Conservation (phyloP, 2,329 filamentous ascomycete species). For the Fusarium sp. region DNA sequence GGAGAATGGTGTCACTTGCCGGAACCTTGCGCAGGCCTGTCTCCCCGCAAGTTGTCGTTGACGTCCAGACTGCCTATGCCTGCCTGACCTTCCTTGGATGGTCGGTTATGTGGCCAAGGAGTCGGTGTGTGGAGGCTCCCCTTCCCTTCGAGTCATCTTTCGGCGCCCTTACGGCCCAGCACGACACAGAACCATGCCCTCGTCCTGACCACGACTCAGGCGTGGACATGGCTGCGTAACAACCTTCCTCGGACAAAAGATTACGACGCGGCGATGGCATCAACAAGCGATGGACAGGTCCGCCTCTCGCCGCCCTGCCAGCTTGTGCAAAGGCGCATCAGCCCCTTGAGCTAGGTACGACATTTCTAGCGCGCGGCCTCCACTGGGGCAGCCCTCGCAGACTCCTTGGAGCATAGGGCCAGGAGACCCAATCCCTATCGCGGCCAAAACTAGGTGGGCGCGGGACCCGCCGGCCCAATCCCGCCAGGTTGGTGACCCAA, state of each 20-base stretch:
- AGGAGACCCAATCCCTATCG: conserved; percentile 30
- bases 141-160: conserved; percentile 3
- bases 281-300: conserved; percentile 22
- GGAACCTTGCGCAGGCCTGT: neutral
- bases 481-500: conserved; percentile 32
- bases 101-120: neutral
- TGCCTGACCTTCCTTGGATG: neutral
- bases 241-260: conserved; percentile 21
- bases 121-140: neutral
- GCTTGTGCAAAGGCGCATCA: conserved; percentile 32
- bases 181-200: conserved; percentile 11
- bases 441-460: conserved; percentile 24
- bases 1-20: neutral
- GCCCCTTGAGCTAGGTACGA: conserved; percentile 39
- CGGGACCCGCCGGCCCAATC: conserved; percentile 26
- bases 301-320: conserved; percentile 36
- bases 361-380: conserved; percentile 28
- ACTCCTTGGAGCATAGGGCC: conserved; percentile 26
- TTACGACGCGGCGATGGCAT: conserved; percentile 10
- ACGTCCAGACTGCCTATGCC: neutral
- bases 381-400: conserved; percentile 29
- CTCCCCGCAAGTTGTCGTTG: neutral
- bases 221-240: neutral
- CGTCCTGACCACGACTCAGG: neutral
- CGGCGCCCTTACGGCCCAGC: neutral